Conservation (phyloP, 2,329 filamentous ascomycete species). For the Aspergillus pseudoviridinutans region DNA sequence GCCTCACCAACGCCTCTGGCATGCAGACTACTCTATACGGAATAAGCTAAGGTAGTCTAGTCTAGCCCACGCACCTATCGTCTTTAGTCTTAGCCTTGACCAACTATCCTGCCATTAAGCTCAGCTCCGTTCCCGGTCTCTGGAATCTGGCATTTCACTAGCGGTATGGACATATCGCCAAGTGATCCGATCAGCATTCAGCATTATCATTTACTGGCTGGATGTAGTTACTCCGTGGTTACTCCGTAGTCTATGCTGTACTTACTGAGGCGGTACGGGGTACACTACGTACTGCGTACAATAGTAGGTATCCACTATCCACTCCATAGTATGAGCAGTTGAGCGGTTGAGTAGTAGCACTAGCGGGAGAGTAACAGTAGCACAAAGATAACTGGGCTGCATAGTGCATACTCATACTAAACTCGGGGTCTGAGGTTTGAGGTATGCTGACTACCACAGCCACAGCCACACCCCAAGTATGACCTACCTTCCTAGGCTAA, state of each 20-base stretch:
- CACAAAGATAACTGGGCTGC: too few relatives aligned
- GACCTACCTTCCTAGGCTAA: not conserved
- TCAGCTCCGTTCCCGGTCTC: constrained; percentile 13
- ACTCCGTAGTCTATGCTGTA: too few relatives aligned
- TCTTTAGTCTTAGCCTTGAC: not conserved
- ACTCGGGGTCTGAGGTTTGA: not conserved
- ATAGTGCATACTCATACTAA: too few relatives aligned
- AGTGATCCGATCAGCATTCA: not conserved
- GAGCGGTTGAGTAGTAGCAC: too few relatives aligned
- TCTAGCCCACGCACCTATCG: not conserved
- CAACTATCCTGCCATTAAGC: constrained; percentile 1
- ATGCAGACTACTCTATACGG: not conserved
- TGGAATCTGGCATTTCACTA: constrained; percentile 6
- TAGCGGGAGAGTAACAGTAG: too few relatives aligned
- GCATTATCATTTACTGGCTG: too few relatives aligned
- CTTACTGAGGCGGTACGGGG: too few relatives aligned
- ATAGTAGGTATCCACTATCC: too few relatives aligned
- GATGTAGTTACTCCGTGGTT: too few relatives aligned
- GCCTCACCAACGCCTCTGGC: not conserved
- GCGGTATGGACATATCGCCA: not conserved
- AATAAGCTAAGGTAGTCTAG: too few relatives aligned
- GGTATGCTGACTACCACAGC: not conserved
- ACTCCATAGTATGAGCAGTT: too few relatives aligned
- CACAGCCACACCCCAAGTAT: not conserved
- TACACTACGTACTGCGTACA: too few relatives aligned